Conservation (phyloP, 2,329 filamentous ascomycete genomes). For the Colletotrichum godetiae region DNA sequence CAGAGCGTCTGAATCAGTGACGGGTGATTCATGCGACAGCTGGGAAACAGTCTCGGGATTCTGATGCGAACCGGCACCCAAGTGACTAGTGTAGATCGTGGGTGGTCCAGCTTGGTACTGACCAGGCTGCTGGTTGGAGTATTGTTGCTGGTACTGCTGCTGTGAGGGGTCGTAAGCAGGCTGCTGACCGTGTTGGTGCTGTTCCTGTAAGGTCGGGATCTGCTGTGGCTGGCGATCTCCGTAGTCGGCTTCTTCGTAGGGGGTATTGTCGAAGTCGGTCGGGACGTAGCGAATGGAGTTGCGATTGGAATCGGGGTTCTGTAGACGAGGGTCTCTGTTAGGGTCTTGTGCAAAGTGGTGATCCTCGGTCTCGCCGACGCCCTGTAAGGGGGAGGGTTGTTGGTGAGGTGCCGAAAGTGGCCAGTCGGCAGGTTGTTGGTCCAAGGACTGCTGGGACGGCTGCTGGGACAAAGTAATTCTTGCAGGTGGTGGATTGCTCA, state of each 20-base stretch:
- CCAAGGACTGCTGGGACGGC: conserved; percentile 50
- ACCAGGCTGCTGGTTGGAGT: conserved; percentile 33
- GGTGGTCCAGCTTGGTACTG: conserved; percentile 49
- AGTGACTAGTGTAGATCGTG: conserved; percentile 49
- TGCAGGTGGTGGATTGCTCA: conserved; percentile 60
- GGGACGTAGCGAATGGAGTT: conserved; percentile 62
- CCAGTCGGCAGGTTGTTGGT: conserved; percentile 48
- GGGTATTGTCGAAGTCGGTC: conserved; percentile 55
- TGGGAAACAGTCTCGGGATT: conserved; percentile 72
- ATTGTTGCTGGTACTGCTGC: conserved; percentile 51
- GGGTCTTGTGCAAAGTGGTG: conserved; percentile 49
- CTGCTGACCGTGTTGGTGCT: conserved; percentile 50
- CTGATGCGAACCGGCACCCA: conserved; percentile 48
- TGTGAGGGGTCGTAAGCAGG: conserved; percentile 52
- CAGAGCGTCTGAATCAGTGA: conserved; percentile 60
- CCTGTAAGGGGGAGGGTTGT: conserved; percentile 58
- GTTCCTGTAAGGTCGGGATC: conserved; percentile 46
- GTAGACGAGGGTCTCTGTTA: conserved; percentile 52
- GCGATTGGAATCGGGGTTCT: conserved; percentile 52
- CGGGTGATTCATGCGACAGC: conserved; percentile 70
- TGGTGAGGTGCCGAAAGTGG: conserved; percentile 42
- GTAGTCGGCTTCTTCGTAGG: conserved; percentile 59
- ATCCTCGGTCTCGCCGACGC: conserved; percentile 52
- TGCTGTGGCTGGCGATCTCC: conserved; percentile 50
- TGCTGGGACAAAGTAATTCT: conserved; percentile 53